A percentile compares a stretch with the other conserved stretches of the same genome.
Conservation (phyloP, 2,329 filamentous ascomycete genomes). For the Fusarium sp. region DNA sequence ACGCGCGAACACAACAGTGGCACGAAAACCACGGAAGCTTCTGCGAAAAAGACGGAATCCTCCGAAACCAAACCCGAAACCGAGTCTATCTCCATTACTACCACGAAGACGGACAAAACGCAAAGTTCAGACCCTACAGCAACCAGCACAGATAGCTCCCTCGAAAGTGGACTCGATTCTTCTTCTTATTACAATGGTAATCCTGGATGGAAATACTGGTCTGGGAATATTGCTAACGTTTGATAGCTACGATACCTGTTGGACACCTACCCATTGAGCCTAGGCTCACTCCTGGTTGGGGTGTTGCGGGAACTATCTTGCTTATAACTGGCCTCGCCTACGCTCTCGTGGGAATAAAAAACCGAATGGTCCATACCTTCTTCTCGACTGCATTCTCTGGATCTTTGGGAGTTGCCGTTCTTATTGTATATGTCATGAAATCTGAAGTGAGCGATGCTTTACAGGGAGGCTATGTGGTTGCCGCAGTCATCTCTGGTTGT, state of each 20-base stretch:
- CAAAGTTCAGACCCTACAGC: conserved; percentile 34
- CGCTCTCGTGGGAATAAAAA: conserved; percentile 84
- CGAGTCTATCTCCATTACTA: conserved; percentile 24
- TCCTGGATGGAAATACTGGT: background rate
- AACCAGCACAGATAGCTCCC: conserved; percentile 33
- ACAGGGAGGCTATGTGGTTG: conserved; percentile 89
- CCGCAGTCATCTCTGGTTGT: conserved; percentile 77
- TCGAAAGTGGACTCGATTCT: conserved; percentile 45
- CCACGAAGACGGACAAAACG: conserved; percentile 32
- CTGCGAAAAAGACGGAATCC: conserved; percentile 30
- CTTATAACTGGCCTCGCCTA: conserved; percentile 79
- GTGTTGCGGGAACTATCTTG: conserved; percentile 81
- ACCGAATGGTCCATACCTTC: conserved; percentile 82
- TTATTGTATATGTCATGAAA: conserved; percentile 91
- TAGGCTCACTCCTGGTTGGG: conserved; percentile 82
- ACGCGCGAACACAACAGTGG: conserved; percentile 22
- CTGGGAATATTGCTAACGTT: conserved; percentile 8
- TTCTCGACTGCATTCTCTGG: conserved; percentile 82
- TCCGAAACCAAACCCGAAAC: conserved; percentile 18
- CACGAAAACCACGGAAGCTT: conserved; percentile 30
- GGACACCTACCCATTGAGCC: conserved; percentile 79
- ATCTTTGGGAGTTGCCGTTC: conserved; percentile 79
- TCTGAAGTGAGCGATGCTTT: conserved; percentile 79
- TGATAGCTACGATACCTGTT: conserved; percentile 60
- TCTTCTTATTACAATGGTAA: conserved; percentile 55